Base-by-base conservation (phyloP, 306 rosid species). In the Sicyos baderoa region DNA sequence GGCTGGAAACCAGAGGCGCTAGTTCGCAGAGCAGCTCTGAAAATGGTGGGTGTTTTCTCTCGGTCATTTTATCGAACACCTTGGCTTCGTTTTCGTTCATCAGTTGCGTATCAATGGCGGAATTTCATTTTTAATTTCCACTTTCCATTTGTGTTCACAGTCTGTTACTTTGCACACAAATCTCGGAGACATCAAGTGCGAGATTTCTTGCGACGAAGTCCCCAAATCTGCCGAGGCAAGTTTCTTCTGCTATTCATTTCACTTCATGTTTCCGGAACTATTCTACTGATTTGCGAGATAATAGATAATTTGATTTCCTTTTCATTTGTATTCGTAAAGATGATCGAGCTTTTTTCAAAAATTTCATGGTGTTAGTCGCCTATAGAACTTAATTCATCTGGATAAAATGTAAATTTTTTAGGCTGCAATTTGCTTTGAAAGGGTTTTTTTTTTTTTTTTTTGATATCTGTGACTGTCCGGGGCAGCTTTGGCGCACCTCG, bases 111-210 rank as follows among this genome's bases (percentile, higher is more conserved):
- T 71, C 22, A 0, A 37, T 71, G 74, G 42, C 4, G 57, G 45
- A 67, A 67, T 47, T 35, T 35, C 58, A 17, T 23, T 19, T 2
- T 18, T 0, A 48, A 65, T 42, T 22, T 68, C 21, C 14, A 47
- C 37, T 15, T 77, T 69, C 9, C 58, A 53, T 19, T 73, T 68
- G 7, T 29, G 59, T 73, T 18, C 74, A 61, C 83, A 89, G 97
- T 79, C 95, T 18, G 91, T 93, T 54, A 93, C 98, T 76, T 79
- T 93, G 56, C 97, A 89, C 81, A 93, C 98, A 18, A 93, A 93
- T 79, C 95, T 89, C 17, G 98, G 97, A 12, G 97, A 93, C 71
- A 85, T 93, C 81, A 89, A 93, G 78, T 93, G 98, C 76, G 97
- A 89, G 82, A 84, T 88, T 80, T 93, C 82, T 74, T 87, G 98